A percentile compares a stretch with the other conserved stretches of the same genome.
Conservation (phyloP, 2,329 filamentous ascomycete genomes). For the Teratosphaeria epicoccoides region DNA sequence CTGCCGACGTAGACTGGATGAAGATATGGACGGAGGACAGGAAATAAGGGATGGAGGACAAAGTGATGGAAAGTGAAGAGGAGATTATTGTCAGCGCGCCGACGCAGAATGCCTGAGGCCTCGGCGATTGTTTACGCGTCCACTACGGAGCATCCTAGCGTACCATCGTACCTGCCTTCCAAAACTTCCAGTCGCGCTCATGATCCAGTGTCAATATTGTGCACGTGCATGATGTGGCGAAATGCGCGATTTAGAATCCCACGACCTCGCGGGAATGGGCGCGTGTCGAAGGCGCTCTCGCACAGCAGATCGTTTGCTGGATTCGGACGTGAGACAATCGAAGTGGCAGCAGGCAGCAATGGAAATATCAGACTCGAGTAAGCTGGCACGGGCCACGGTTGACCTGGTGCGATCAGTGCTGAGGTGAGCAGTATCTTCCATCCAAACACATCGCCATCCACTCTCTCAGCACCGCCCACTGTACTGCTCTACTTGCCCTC, state of each 20-base stretch:
- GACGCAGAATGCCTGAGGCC: not conserved
- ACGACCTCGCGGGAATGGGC: not conserved
- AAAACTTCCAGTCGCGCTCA: too few relatives aligned
- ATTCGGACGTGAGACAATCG: not conserved
- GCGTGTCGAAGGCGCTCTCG: too few relatives aligned
- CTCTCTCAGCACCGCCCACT: conserved; percentile 4
- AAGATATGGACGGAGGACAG: too few relatives aligned
- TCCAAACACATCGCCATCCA: not conserved
- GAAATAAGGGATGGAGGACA: not conserved
- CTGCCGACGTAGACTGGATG: too few relatives aligned
- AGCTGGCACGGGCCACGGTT: conserved; percentile 2
- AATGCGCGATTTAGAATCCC: not conserved
- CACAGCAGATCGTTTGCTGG: not conserved
- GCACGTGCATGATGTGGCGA: not conserved
- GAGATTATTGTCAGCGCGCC: too few relatives aligned
- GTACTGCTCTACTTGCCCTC: conserved; percentile 34
- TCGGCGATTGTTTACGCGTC: too few relatives aligned
- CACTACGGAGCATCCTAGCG: too few relatives aligned
- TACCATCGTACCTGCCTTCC: too few relatives aligned
- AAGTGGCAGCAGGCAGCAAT: conserved; percentile 23
- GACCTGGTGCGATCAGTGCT: not conserved
- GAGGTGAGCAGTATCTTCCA: not conserved
- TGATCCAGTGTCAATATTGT: too few relatives aligned
- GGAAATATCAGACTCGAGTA: conserved; percentile 34
- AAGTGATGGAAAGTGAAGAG: not conserved